A percentile compares a stretch with the other conserved stretches of the same genome.
Evolutionary conservation across 2,329 filamentous ascomycete genomes (phyloP).

Genomic region (Fusarium aywerte): DNA sequence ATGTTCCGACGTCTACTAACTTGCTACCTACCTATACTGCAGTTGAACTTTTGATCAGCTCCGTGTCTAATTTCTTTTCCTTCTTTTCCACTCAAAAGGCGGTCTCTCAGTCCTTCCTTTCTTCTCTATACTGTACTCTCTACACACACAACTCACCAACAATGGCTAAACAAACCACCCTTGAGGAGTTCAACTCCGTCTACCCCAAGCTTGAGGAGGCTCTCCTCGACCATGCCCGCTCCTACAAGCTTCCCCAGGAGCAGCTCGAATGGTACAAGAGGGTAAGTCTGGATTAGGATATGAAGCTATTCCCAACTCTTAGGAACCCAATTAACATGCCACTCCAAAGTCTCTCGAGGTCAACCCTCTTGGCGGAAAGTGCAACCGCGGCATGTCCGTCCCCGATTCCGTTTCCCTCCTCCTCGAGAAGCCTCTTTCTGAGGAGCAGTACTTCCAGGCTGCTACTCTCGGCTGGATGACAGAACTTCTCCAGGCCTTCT

Average conservation of each 20-base stretch:
- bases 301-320: not conserved
- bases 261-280: slow-evolving; percentile 88
- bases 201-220: slow-evolving; percentile 88
- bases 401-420: slow-evolving; percentile 89
- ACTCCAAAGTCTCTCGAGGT: slow-evolving; percentile 71
- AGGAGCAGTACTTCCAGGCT: slow-evolving; percentile 88
- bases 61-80: slow-evolving; percentile 12
- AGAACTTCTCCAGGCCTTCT: slow-evolving; percentile 97
- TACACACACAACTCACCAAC: slow-evolving; percentile 37
- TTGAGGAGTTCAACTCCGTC: slow-evolving; percentile 88
- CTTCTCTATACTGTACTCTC: not conserved
- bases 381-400: slow-evolving; percentile 98
- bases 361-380: slow-evolving; percentile 95
- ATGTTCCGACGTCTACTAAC: slow-evolving; percentile 11
- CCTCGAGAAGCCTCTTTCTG: slow-evolving; percentile 73
- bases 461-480: slow-evolving; percentile 96
- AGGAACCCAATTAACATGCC: not conserved
- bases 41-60: slow-evolving; percentile 13
- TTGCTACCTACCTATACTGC: not conserved
- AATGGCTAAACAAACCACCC: slow-evolving; percentile 78
- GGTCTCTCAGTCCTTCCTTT: slow-evolving; percentile 15
- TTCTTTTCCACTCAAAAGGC: slow-evolving; percentile 16
- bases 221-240: slow-evolving; percentile 79
- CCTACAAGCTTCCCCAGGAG: slow-evolving; percentile 84
- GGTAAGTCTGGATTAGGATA: slow-evolving; percentile 58